Evolutionary conservation across 2,329 filamentous ascomycete genomes (phyloP).

Genomic region (Cladosporium cucumerinum): DNA sequence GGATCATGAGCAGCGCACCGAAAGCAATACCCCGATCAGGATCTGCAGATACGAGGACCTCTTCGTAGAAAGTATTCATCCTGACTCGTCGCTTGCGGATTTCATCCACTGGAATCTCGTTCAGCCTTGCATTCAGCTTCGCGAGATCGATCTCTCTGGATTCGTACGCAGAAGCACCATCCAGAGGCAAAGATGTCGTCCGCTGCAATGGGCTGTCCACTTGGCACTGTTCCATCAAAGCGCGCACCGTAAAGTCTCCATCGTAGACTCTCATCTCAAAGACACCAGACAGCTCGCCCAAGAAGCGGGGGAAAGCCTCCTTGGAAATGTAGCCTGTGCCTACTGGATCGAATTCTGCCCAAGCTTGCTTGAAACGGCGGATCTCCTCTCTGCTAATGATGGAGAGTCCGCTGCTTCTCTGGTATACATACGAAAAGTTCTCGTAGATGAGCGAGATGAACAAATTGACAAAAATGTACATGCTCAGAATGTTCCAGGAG

Average conservation of each 20-base stretch:
- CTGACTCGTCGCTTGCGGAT: slow-evolving; percentile 72
- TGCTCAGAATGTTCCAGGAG: slow-evolving; percentile 98
- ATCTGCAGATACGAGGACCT: slow-evolving; percentile 90
- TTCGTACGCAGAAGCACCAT: slow-evolving; percentile 30
- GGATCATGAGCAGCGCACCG: slow-evolving; percentile 85
- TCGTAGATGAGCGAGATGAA: slow-evolving; percentile 99
- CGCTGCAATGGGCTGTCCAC: slow-evolving; percentile 51
- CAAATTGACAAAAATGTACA: slow-evolving; percentile 99
- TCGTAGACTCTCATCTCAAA: slow-evolving; percentile 98
- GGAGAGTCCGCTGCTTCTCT: slow-evolving; percentile 87
- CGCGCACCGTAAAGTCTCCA: slow-evolving; percentile 79
- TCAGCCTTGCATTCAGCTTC: slow-evolving; percentile 70
- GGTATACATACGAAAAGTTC: slow-evolving; percentile 98
- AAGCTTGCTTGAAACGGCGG: slow-evolving; percentile 94
- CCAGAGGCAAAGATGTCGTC: slow-evolving; percentile 48
- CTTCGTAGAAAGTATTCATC: slow-evolving; percentile 95
- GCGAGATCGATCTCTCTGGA: slow-evolving; percentile 62
- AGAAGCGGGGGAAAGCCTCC: slow-evolving; percentile 79
- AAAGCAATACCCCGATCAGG: slow-evolving; percentile 87
- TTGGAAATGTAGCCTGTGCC: slow-evolving; percentile 90
- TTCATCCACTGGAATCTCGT: slow-evolving; percentile 67
- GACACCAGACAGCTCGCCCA: slow-evolving; percentile 87
- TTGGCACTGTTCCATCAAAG: slow-evolving; percentile 76
- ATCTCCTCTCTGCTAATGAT: slow-evolving; percentile 91
- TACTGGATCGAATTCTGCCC: slow-evolving; percentile 90